These are phyloP conservation scores for Pseudopithomyces chartarum DNA, from an alignment of 2,329 filamentous ascomycete species.

Conservation along the genomic window DNA sequence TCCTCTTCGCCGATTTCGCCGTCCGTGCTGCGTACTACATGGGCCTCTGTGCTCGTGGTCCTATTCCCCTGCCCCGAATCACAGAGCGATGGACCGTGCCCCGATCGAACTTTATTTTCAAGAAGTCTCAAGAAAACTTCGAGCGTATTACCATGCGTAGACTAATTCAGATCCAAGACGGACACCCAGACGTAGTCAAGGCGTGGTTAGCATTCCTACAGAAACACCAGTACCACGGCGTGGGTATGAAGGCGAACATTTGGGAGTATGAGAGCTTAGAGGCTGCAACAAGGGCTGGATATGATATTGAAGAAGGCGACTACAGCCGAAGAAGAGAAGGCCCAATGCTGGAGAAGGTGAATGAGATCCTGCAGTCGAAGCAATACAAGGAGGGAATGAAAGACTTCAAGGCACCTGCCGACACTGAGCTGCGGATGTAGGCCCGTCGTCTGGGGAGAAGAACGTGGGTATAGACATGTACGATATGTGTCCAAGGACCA, in stretches of 20 bases:
- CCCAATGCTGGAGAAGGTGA: slow-evolving; percentile 40
- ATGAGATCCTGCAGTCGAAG: slow-evolving; percentile 37
- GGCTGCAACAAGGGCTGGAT: slow-evolving; percentile 33
- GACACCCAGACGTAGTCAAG: slow-evolving; percentile 84
- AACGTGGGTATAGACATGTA: neutral
- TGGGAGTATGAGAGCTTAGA: slow-evolving; percentile 81
- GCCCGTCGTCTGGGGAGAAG: neutral
- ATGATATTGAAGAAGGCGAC: slow-evolving; percentile 32
- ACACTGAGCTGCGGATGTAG: slow-evolving; percentile 28
- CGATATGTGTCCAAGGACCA: neutral
- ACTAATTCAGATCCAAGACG: slow-evolving; percentile 91
- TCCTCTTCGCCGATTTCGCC: slow-evolving; percentile 94
- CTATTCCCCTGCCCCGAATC: slow-evolving; percentile 82
- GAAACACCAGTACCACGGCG: slow-evolving; percentile 92
- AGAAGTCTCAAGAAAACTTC: slow-evolving; percentile 98
- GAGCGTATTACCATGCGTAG: slow-evolving; percentile 86
- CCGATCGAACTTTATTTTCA: slow-evolving; percentile 86
- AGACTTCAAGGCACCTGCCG: slow-evolving; percentile 19
- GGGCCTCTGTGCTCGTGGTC: slow-evolving; percentile 81
- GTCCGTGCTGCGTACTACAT: slow-evolving; percentile 94
- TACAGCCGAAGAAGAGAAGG: slow-evolving; percentile 36
- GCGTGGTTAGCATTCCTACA: slow-evolving; percentile 90
- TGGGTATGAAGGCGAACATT: slow-evolving; percentile 98
- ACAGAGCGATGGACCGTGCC: slow-evolving; percentile 95
- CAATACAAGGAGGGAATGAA: slow-evolving; percentile 41